Evolutionary conservation across 2,329 filamentous ascomycete genomes (phyloP), one percentile per base, ranked within the genome.

Genomic region (Aspergillus sp.): DNA sequence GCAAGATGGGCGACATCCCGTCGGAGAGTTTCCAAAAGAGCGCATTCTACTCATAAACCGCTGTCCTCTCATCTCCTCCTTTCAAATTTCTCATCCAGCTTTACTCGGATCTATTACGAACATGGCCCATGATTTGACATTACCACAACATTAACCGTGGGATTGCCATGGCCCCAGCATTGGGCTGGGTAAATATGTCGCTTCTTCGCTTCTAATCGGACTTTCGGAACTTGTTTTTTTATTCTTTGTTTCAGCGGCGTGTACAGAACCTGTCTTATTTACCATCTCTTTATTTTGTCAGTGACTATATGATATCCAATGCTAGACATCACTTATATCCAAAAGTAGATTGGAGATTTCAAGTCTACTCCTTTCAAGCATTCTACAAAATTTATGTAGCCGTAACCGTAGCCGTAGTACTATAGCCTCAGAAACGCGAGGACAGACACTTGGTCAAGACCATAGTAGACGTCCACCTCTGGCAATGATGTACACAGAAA

Each of bases 21-120:
- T 81, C 87, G 6, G 87, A 90, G 72, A 88, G 85, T 68, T 90
- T 90, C 72, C 87, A 89, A 72, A 88, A 88, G 75, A 86, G 85
- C 53, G 83, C 84, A 17, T 89, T 89, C 68, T 86, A 88, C 73
- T 87, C 85, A 54, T 87, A 75, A 79, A 23, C 27, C 15, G 23
- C 27, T 40, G 41, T 37, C 27, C 21, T 44, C n/a, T 31, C 40
- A 8, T 8, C 17, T 37, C 23, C 6, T 44, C 15, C 43, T 50
- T 31, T 9, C 47, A 14, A 27, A 17, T 35, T 45, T 14, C 58
- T 59, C 37, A 11, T 35, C 23, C 31, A 15, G 19, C 6, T 51
- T 21, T 41, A 56, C 35, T 52, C 52, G 48, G 49, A 58, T 49
- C 45, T 35, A 35, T 44, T 21, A 45, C 23, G 21, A 31, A 31